Evolutionary conservation across 2,329 filamentous ascomycete genomes (phyloP).

Genomic region (Diplodia seriata): DNA sequence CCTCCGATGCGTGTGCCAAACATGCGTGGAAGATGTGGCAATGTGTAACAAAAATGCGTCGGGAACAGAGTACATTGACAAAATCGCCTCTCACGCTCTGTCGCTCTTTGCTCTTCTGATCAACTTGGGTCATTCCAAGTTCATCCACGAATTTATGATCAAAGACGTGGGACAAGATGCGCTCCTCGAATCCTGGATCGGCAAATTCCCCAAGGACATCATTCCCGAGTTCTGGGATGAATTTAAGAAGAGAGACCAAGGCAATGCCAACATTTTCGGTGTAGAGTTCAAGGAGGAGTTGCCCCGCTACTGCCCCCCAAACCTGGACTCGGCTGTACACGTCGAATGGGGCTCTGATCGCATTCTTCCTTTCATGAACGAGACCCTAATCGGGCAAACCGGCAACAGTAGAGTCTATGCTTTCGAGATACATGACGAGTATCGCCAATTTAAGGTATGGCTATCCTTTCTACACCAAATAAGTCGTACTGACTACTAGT

Average conservation of each 20-base stretch:
- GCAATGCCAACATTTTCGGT: not conserved
- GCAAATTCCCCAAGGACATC: not conserved
- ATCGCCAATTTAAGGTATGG: not conserved
- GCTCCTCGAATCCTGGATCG: not conserved
- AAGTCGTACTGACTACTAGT: not conserved
- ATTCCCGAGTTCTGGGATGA: not conserved
- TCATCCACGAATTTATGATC: too few relatives aligned
- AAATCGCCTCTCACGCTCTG: too few relatives aligned
- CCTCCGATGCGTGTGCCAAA: too few relatives aligned
- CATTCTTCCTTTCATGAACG: not conserved
- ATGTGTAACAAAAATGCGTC: too few relatives aligned
- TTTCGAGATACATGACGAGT: not conserved
- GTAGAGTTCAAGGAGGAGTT: not conserved
- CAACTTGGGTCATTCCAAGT: too few relatives aligned
- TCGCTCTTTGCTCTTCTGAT: too few relatives aligned
- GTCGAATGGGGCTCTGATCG: not conserved
- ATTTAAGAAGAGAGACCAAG: not conserved
- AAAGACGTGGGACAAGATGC: constrained; percentile 12
- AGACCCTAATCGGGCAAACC: not conserved
- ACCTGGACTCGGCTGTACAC: not conserved
- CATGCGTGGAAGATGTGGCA: too few relatives aligned
- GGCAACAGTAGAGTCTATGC: not conserved
- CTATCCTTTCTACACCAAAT: not conserved
- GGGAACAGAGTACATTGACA: too few relatives aligned
- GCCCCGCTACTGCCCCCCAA: not conserved